Evolutionary conservation across 208 protist genomes (phyloP).

Genomic region (Leishmania major): DNA sequence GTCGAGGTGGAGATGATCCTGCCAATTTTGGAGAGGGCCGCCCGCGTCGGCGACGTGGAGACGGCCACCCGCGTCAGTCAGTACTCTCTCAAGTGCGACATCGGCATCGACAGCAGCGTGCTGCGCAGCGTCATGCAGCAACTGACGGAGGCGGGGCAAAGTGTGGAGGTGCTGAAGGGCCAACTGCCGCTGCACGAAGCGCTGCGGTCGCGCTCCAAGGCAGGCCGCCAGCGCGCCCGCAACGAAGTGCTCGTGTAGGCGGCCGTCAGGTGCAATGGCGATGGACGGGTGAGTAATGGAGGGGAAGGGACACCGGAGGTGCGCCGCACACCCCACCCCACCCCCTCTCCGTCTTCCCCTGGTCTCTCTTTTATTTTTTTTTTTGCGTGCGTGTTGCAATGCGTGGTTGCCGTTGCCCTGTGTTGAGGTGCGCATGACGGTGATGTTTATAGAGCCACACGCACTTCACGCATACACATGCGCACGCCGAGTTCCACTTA

Average conservation of each 20-base stretch:
- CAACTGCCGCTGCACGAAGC: conserved; percentile 83
- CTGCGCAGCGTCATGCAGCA: conserved; percentile 65
- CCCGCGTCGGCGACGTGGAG: conserved; percentile 73
- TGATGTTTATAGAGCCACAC: neutral
- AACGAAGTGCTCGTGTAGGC: conserved; percentile 54
- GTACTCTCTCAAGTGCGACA: conserved; percentile 82
- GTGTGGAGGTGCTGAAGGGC: conserved; percentile 68
- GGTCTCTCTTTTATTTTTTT: neutral
- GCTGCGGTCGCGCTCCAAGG: conserved; percentile 78
- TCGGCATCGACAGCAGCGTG: conserved; percentile 80
- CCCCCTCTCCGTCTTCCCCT: neutral
- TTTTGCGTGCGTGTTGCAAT: neutral
- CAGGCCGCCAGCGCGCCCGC: conserved; percentile 64
- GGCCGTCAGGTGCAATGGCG: neutral
- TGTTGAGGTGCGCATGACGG: neutral
- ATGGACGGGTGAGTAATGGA: neutral
- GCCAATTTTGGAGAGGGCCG: conserved; percentile 80
- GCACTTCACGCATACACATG: neutral
- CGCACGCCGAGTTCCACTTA: neutral
- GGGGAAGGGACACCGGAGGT: neutral
- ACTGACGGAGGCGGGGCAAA: conserved; percentile 72
- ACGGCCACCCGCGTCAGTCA: conserved; percentile 76
- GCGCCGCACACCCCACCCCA: neutral
- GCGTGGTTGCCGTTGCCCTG: neutral
- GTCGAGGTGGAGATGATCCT: conserved; percentile 91